phyloP scores from a whole-genome alignment of 108 stramenopile genomes.

The Cafeteria roenbergensis region DNA sequence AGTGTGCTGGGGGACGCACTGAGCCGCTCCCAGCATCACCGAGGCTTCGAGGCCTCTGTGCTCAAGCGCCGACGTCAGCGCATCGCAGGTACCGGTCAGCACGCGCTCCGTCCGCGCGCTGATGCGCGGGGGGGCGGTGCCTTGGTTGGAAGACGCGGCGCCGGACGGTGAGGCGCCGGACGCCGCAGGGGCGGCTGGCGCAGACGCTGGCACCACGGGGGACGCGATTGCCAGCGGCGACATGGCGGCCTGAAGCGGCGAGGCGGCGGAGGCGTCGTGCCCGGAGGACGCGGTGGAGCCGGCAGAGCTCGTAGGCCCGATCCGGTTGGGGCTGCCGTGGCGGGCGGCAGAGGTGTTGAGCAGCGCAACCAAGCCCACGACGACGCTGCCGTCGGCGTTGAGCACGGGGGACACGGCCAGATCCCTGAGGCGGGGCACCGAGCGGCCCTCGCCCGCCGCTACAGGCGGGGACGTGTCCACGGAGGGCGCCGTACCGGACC shows the following conservation, averaged over 20 bases:
- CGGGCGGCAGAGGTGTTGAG: too few species aligned
- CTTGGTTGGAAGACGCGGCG: neutral
- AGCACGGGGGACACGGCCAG: too few species aligned
- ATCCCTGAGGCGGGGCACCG: too few species aligned
- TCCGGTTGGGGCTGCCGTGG: too few species aligned
- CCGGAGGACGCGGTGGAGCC: neutral
- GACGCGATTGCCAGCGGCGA: neutral
- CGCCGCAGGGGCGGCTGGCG: too few species aligned
- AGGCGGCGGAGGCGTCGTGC: neutral
- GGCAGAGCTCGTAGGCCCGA: too few species aligned
- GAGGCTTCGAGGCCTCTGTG: neutral
- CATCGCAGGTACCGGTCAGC: neutral
- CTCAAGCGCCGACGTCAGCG: neutral
- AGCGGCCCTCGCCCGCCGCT: too few species aligned
- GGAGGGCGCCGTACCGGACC: too few species aligned
- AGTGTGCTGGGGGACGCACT: neutral
- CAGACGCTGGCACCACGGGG: neutral
- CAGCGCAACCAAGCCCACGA: too few species aligned
- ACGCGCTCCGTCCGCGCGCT: neutral
- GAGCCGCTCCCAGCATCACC: neutral
- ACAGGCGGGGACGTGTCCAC: too few species aligned
- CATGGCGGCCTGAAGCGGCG: neutral
- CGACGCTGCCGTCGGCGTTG: too few species aligned
- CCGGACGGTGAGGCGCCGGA: neutral
- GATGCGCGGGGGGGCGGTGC: neutral